These are phyloP conservation scores for Lentinula guzmanii DNA, from an alignment of 768 basidiomycete genomes.

Conservation along the genomic window DNA sequence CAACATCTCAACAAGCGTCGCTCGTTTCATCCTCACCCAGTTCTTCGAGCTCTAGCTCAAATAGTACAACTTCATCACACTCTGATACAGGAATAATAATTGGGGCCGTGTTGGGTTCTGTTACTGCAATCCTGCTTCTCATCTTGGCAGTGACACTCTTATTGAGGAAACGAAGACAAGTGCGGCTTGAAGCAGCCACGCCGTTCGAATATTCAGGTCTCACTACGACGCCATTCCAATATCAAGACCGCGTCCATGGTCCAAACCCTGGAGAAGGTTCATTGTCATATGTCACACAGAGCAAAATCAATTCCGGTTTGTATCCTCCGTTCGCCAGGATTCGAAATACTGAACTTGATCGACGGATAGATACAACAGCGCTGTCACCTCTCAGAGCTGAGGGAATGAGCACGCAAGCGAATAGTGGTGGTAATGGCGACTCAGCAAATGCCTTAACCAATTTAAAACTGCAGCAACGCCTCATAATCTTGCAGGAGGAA, in stretches of 20 bases:
- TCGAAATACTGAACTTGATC: no score
- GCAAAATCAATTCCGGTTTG: no score
- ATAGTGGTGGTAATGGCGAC: not conserved
- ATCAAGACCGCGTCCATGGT: not conserved
- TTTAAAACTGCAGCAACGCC: slow-evolving; percentile 1
- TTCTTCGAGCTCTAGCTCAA: not conserved
- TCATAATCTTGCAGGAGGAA: not conserved
- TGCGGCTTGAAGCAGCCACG: not conserved
- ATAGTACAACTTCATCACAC: not conserved
- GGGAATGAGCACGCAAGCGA: not conserved
- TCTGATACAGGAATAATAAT: not conserved
- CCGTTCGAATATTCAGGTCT: not conserved
- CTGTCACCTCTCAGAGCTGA: not conserved
- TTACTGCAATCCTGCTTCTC: not conserved
- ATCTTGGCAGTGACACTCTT: not conserved
- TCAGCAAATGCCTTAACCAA: not conserved
- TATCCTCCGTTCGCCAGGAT: no score
- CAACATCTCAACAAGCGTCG: not conserved
- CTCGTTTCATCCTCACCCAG: not conserved
- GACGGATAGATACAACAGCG: not conserved
- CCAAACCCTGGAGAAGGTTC: not conserved
- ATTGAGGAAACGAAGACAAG: not conserved
- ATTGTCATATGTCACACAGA: no score
- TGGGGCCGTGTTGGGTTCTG: not conserved
- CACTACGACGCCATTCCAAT: not conserved